phyloP scores from a whole-genome alignment of 1,284 basidiomycete species.

The Hemileia vastatrix region DNA sequence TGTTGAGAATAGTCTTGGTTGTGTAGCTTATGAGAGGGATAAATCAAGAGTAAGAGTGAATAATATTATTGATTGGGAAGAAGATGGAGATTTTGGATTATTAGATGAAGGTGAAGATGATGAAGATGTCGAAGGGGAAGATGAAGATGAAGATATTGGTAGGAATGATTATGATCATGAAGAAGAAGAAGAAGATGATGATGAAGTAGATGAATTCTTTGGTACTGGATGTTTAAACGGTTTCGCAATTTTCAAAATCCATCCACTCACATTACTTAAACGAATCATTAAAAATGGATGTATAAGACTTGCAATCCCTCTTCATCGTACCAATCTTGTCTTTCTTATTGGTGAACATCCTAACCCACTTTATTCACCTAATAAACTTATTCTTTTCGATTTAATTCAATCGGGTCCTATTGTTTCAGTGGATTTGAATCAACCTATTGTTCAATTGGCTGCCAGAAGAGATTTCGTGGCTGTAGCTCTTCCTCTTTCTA shows the following conservation, averaged over 20 bases:
- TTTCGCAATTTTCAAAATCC: too few species aligned
- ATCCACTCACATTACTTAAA: too few species aligned
- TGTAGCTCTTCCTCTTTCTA: conserved; percentile 66
- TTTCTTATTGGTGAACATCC: conserved; percentile 82
- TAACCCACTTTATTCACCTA: conserved; percentile 82
- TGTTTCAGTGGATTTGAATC: conserved; percentile 82
- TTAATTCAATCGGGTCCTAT: conserved; percentile 63
- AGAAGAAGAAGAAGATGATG: conserved; percentile 16
- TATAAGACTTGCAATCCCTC: conserved; percentile 54
- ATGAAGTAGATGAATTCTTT: too few species aligned
- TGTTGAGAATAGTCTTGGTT: too few species aligned
- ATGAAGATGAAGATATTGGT: conserved; percentile 1
- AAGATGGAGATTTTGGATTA: too few species aligned
- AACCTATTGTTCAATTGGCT: conserved; percentile 68
- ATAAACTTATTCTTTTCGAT: conserved; percentile 88
- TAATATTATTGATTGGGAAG: too few species aligned
- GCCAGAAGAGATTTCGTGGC: conserved; percentile 71
- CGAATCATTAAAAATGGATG: conserved; percentile 13
- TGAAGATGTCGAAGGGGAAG: too few species aligned
- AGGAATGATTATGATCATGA: neutral
- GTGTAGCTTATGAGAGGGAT: too few species aligned
- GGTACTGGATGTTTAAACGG: neutral
- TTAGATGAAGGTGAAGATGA: too few species aligned
- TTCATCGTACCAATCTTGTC: conserved; percentile 72
- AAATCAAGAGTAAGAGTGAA: too few species aligned